Conservation (phyloP, 176 grass and related monocot genomes). For the Carex scoparia region DNA sequence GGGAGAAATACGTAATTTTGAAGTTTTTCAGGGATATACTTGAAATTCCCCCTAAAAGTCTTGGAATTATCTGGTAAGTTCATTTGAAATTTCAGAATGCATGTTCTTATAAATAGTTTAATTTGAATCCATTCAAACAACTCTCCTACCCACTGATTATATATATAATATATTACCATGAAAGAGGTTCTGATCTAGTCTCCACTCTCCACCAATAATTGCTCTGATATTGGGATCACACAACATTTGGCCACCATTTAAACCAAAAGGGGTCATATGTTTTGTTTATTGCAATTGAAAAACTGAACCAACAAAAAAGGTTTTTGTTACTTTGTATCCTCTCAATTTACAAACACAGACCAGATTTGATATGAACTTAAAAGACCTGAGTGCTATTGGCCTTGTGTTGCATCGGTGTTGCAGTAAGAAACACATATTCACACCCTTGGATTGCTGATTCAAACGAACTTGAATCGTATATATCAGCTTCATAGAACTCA, state of each 20-base stretch:
- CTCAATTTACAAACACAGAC: neutral
- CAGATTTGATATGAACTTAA: neutral
- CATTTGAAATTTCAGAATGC: too few relatives aligned
- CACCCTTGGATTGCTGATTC: constrained; percentile 56
- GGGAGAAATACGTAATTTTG: too few relatives aligned
- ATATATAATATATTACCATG: neutral
- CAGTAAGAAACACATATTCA: constrained; percentile 56
- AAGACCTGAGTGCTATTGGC: constrained; percentile 36
- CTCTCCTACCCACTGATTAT: neutral
- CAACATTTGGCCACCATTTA: too few relatives aligned
- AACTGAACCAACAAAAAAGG: neutral
- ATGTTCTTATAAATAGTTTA: neutral
- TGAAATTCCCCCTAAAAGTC: too few relatives aligned
- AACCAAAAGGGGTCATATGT: neutral
- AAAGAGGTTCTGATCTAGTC: neutral
- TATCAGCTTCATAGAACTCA: constrained; percentile 51
- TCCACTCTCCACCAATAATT: neutral
- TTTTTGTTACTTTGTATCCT: neutral
- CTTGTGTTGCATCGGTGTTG: constrained; percentile 37
- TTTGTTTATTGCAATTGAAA: neutral
- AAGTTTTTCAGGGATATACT: too few relatives aligned
- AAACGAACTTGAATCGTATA: constrained; percentile 53
- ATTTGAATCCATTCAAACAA: neutral
- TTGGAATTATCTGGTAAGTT: too few relatives aligned
- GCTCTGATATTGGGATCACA: neutral